phyloP scores from a whole-genome alignment of 1,284 basidiomycete species.

The Moesziomyces parantarcticus region DNA sequence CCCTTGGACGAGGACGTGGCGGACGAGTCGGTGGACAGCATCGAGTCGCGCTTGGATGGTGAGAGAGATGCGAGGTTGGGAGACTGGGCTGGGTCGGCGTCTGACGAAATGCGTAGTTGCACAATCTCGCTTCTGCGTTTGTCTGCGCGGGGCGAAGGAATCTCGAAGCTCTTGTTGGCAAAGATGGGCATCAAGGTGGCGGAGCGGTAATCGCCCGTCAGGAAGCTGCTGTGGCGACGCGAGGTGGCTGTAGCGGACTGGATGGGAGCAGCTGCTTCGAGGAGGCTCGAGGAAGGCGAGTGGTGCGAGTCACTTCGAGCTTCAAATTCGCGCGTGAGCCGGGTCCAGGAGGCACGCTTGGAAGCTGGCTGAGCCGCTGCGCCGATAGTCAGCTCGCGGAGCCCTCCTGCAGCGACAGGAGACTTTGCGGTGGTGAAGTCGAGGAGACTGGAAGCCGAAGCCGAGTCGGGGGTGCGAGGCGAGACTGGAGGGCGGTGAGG shows the following conservation, averaged over 20 bases:
- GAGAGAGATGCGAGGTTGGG: constrained; percentile 2
- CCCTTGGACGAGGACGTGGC: constrained; percentile 34
- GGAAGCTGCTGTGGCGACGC: constrained; percentile 46
- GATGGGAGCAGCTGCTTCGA: constrained; percentile 14
- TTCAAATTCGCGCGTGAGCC: constrained; percentile 21
- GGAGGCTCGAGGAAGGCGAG: constrained; percentile 2
- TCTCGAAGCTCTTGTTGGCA: constrained; percentile 32
- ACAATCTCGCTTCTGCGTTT: constrained; percentile 17
- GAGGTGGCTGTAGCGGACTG: constrained; percentile 17
- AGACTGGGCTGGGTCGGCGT: constrained; percentile 3
- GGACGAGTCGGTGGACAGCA: constrained; percentile 40
- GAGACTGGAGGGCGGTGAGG: constrained; percentile 11
- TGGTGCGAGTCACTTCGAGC: constrained; percentile 39
- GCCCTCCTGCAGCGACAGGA: constrained; percentile 6
- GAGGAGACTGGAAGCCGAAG: constrained; percentile 5
- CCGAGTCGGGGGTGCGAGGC: constrained; percentile 22
- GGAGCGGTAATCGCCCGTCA: constrained; percentile 26
- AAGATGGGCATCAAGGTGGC: constrained; percentile 32
- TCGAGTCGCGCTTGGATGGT: constrained; percentile 29
- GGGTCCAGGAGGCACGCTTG: constrained; percentile 40
- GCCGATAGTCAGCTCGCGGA: constrained; percentile 38
- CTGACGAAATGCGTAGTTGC: background rate
- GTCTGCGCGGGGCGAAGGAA: background rate
- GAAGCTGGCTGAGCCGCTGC: constrained; percentile 43
- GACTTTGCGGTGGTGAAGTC: constrained; percentile 6